Evolutionary conservation across 129 eudicot species (phyloP).

Genomic region (carrot (Daucus carota)): DNA sequence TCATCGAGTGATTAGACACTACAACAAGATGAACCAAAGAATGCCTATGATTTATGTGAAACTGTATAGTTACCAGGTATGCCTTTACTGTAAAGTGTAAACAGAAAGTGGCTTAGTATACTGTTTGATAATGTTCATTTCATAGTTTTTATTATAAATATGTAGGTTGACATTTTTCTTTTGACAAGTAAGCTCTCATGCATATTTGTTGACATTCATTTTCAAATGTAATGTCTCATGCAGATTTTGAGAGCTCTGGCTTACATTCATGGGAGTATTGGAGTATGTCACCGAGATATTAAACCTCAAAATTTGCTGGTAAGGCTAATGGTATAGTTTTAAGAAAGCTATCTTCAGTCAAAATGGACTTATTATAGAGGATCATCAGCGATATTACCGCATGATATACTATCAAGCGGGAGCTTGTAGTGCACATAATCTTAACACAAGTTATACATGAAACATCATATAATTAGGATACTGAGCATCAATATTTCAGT

Average conservation of each 20-base stretch:
- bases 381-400: not conserved
- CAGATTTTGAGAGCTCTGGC: constrained; percentile 76
- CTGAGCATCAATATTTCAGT: not conserved
- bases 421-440: not conserved
- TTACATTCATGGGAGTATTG: constrained; percentile 74
- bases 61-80: constrained; percentile 81
- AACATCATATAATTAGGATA: not conserved
- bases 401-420: not conserved
- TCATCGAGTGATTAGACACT: constrained; percentile 71
- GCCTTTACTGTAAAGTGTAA: not conserved
- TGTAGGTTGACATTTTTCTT: not conserved
- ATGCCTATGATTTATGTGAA: constrained; percentile 86
- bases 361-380: not conserved
- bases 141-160: not conserved
- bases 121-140: not conserved
- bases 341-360: not conserved
- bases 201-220: constrained; percentile 31
- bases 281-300: constrained; percentile 90
- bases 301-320: constrained; percentile 88
- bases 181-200: not conserved
- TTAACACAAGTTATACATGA: not conserved
- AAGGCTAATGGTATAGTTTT: constrained; percentile 13
- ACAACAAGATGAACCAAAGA: constrained; percentile 81
- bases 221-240: not conserved
- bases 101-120: not conserved